phyloP scores from a whole-genome alignment of 306 rosid genomes.

The Rosa lucieae region DNA sequence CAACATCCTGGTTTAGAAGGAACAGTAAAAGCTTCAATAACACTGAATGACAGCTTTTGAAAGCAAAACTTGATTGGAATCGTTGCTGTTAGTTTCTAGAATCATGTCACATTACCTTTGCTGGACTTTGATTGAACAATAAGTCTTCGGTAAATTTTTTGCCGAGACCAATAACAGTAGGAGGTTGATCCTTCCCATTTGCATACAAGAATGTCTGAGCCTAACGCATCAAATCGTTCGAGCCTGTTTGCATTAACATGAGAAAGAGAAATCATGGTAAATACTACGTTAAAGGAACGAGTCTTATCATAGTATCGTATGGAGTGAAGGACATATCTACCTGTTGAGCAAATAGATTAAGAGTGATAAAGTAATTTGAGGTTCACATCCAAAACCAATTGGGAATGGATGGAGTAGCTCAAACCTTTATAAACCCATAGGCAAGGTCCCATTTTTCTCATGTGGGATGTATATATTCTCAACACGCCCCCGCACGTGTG shows the following conservation, averaged over 20 bases:
- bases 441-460: too few relatives aligned
- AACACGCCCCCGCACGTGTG: too few relatives aligned
- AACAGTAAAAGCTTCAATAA: not conserved
- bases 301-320: not conserved
- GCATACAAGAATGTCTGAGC: conserved; percentile 68
- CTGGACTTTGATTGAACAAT: conserved; percentile 74
- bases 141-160: conserved; percentile 61
- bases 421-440: too few relatives aligned
- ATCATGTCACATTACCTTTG: conserved; percentile 52
- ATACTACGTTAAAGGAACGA: not conserved
- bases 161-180: conserved; percentile 60
- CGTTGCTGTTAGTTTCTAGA: not conserved
- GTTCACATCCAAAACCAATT: too few relatives aligned
- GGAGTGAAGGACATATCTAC: conserved; percentile 31
- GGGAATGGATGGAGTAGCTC: too few relatives aligned
- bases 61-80: not conserved
- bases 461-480: too few relatives aligned
- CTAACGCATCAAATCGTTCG: conserved; percentile 60
- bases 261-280: not conserved
- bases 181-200: conserved; percentile 68
- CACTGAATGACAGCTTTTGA: not conserved
- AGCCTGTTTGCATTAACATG: conserved; percentile 44
- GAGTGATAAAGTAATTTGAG: conserved; percentile 3
- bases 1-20: conserved; percentile 54
- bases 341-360: conserved; percentile 67